A percentile compares a stretch with the other conserved stretches of the same genome.
These are phyloP conservation scores for Aspergillus floridensis DNA, from an alignment of 2,329 filamentous ascomycete species.

Conservation along the genomic window DNA sequence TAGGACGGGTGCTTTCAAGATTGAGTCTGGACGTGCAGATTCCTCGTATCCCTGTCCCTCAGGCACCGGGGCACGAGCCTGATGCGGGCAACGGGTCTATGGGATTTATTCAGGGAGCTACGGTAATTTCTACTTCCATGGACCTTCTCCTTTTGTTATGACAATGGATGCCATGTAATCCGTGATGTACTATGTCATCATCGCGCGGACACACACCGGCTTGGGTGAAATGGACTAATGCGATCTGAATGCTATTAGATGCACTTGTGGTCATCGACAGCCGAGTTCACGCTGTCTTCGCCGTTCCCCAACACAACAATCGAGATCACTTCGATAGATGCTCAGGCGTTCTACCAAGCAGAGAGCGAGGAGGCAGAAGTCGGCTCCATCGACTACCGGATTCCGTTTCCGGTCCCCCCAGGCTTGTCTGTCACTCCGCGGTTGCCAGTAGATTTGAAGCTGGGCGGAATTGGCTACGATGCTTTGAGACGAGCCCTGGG, in stretches of 20 bases:
- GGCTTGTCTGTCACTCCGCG: slow-evolving; percentile 70
- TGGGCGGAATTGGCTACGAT: slow-evolving; percentile 77
- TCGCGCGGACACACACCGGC: slow-evolving; percentile 26
- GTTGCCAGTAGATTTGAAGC: slow-evolving; percentile 77
- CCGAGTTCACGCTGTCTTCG: slow-evolving; percentile 77
- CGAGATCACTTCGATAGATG: slow-evolving; percentile 75
- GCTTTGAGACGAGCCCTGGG: slow-evolving; percentile 77
- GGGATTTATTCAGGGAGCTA: slow-evolving; percentile 80
- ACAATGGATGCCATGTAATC: slow-evolving; percentile 9
- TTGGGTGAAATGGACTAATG: slow-evolving; percentile 13
- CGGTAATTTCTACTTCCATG: slow-evolving; percentile 43
- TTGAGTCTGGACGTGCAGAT: slow-evolving; percentile 70
- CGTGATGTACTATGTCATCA: slow-evolving; percentile 8
- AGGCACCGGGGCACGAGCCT: slow-evolving; percentile 39
- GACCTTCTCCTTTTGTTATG: slow-evolving; percentile 14
- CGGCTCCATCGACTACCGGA: slow-evolving; percentile 71
- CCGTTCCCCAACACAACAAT: slow-evolving; percentile 72
- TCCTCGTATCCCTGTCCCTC: slow-evolving; percentile 63
- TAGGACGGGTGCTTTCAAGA: slow-evolving; percentile 70
- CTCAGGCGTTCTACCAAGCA: slow-evolving; percentile 80
- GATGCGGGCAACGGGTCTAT: slow-evolving; percentile 47
- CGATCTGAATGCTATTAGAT: slow-evolving; percentile 42
- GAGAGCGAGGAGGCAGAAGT: slow-evolving; percentile 72
- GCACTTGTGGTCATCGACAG: slow-evolving; percentile 82
- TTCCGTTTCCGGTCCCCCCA: slow-evolving; percentile 73